These are phyloP conservation scores for Penicillium taxi DNA, from an alignment of 495 filamentous ascomycete species.

Conservation along the genomic window DNA sequence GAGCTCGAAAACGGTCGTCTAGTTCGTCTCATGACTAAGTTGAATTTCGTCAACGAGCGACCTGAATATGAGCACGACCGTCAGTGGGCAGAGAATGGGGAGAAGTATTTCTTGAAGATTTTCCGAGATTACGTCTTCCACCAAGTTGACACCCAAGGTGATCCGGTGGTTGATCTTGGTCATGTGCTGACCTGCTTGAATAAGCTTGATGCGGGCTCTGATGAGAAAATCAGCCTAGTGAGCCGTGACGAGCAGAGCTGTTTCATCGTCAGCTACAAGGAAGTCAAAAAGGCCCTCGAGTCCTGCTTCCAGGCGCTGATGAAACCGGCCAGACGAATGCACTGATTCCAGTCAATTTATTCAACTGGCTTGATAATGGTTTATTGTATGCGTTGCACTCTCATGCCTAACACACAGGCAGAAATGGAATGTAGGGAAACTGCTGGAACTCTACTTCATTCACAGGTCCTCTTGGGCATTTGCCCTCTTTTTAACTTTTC, in stretches of 20 bases:
- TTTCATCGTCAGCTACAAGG: constrained; percentile 79
- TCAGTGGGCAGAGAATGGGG: constrained; percentile 81
- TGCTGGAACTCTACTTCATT: too few relatives aligned
- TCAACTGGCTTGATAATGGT: too few relatives aligned
- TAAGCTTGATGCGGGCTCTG: constrained; percentile 83
- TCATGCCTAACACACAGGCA: too few relatives aligned
- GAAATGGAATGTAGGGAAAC: too few relatives aligned
- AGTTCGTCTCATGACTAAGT: constrained; percentile 72
- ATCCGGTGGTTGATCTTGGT: constrained; percentile 71
- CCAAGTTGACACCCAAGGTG: constrained; percentile 75
- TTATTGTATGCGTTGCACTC: too few relatives aligned
- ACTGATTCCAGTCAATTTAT: too few relatives aligned
- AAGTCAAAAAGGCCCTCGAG: constrained; percentile 71
- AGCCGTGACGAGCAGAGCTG: constrained; percentile 82
- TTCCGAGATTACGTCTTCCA: constrained; percentile 98
- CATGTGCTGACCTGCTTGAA: constrained; percentile 79
- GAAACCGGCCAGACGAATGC: constrained; percentile 45
- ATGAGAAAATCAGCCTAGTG: constrained; percentile 78
- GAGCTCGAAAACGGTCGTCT: constrained; percentile 91
- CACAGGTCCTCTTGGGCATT: too few relatives aligned
- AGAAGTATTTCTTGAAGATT: constrained; percentile 83
- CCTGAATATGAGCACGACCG: constrained; percentile 69
- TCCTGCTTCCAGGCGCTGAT: constrained; percentile 72
- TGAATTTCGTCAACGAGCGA: constrained; percentile 79
- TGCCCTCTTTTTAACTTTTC: too few relatives aligned